phyloP scores from a whole-genome alignment of 495 filamentous ascomycete species.

The Cryomyces antarcticus region DNA sequence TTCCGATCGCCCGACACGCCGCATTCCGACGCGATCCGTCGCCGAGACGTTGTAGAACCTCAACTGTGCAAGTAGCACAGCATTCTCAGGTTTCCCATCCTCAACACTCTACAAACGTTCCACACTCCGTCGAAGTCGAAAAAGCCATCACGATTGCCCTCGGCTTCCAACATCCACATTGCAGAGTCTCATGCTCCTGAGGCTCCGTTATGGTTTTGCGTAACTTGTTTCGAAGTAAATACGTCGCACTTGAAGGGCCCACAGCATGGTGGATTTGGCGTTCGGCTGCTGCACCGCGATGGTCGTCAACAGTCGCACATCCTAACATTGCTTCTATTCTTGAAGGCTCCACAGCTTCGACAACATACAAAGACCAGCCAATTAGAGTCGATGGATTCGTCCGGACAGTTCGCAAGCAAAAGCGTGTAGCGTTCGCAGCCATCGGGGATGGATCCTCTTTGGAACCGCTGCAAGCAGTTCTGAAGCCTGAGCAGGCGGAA shows the following conservation, averaged over 20 bases:
- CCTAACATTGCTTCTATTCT: neutral
- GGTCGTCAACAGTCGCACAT: neutral
- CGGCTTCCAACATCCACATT: too few relatives aligned
- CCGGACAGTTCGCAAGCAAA: constrained; percentile 71
- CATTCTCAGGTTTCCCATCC: too few relatives aligned
- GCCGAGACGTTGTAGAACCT: too few relatives aligned
- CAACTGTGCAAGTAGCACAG: too few relatives aligned
- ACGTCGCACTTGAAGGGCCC: neutral
- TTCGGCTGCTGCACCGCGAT: neutral
- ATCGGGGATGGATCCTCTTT: constrained; percentile 76
- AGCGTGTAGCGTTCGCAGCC: constrained; percentile 60
- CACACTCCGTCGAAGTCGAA: too few relatives aligned
- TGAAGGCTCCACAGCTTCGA: neutral
- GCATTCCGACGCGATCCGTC: too few relatives aligned
- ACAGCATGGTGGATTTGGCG: neutral
- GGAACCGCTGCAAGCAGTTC: constrained; percentile 58
- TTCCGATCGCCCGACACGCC: too few relatives aligned
- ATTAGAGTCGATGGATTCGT: constrained; percentile 60
- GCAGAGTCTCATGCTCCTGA: neutral
- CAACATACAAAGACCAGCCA: constrained; percentile 2
- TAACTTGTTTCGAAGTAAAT: too few relatives aligned
- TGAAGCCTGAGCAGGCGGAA: constrained; percentile 53
- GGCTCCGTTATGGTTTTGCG: neutral
- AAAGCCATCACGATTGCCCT: too few relatives aligned
- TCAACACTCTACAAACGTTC: too few relatives aligned